Base-by-base conservation (phyloP, 306 rosid species). In the Quercus suber region DNA sequence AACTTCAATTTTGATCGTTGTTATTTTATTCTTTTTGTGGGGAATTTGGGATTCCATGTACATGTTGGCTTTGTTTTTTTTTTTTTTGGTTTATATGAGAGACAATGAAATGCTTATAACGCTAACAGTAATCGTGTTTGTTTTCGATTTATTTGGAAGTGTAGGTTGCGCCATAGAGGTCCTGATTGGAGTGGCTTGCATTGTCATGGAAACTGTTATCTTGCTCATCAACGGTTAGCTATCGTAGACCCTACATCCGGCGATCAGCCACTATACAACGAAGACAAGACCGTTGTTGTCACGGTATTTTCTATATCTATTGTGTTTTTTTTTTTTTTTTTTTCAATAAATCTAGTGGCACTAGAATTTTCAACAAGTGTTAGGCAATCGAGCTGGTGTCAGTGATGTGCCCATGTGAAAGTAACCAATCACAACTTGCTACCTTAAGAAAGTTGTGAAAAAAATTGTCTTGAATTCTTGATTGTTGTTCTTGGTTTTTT, bases 141-240 rank as follows among this genome's bases (percentile, higher is more conserved):
- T 37, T 31, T 65, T 64, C 60, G 19, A 25, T 5, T 11, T 35
- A 61, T 19, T 69, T 80, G 84, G 20, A 73, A 77, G 23, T 83
- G 78, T 58, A 94, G 98, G 83, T 80, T 95, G 80, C 84, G 88
- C 63, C 99, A 95, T 76, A 85, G 99, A 86, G 99, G 98, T 63
- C 99, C 99, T 76, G 98, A 95, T 60, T 95, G 99, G 99, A 95
- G 99, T 81, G 99, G 99, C 18, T 65, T 95, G 89, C 99, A 95
- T 78, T 93, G 91, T 80, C 80, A 90, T 70, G 94, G 78, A 15
- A 81, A 93, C 77, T 90, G 89, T 72, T 95, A 88, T 85, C 96
- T 95, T 74, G 96, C 99, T 71, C 99, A 95, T 83, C 99, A 93
- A 76, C 84, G 99, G 2, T 88, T 95, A 55, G 99, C 99, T 49